phyloP scores from a whole-genome alignment of 495 filamentous ascomycete genomes.

The Amorphotheca resinae region DNA sequence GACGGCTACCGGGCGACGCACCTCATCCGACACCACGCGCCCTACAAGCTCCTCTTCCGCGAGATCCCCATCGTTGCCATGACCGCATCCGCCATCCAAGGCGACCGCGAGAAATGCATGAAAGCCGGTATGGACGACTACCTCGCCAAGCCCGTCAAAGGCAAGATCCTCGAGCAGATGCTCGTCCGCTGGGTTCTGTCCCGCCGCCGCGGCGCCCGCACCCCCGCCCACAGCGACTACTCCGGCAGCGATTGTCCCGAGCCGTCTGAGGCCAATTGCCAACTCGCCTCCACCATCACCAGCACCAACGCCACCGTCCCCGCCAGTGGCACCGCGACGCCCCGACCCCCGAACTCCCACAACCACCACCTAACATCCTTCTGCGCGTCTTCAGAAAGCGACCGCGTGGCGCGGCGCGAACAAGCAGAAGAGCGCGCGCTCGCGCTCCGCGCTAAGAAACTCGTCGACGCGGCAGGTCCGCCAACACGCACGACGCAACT shows the following conservation, averaged over 20 bases:
- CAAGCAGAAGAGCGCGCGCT: constrained; percentile 35
- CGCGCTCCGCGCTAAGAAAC: constrained; percentile 31
- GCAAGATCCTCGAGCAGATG: constrained; percentile 57
- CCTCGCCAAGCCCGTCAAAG: constrained; percentile 63
- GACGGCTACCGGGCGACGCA: constrained; percentile 69
- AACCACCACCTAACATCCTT: constrained; percentile 10
- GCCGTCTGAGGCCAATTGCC: constrained; percentile 6
- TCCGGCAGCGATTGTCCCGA: constrained; percentile 14
- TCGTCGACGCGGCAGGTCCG: constrained; percentile 27
- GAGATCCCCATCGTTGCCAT: constrained; percentile 66
- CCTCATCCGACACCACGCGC: constrained; percentile 48
- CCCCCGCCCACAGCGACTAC: neutral
- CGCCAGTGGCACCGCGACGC: neutral
- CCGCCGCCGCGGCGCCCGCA: constrained; percentile 10
- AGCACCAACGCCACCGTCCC: neutral
- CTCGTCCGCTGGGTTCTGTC: constrained; percentile 40
- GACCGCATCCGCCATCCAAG: constrained; percentile 72
- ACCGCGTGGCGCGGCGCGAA: constrained; percentile 21
- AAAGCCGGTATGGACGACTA: constrained; percentile 79
- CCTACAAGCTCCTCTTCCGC: constrained; percentile 38
- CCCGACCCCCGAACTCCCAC: neutral
- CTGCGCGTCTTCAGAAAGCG: constrained; percentile 20
- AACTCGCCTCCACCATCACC: neutral
- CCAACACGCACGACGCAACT: too few relatives aligned
- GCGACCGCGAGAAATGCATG: constrained; percentile 66